Evolutionary conservation across 768 basidiomycete genomes (phyloP).

Genomic region (Xanthoconium purpureum): DNA sequence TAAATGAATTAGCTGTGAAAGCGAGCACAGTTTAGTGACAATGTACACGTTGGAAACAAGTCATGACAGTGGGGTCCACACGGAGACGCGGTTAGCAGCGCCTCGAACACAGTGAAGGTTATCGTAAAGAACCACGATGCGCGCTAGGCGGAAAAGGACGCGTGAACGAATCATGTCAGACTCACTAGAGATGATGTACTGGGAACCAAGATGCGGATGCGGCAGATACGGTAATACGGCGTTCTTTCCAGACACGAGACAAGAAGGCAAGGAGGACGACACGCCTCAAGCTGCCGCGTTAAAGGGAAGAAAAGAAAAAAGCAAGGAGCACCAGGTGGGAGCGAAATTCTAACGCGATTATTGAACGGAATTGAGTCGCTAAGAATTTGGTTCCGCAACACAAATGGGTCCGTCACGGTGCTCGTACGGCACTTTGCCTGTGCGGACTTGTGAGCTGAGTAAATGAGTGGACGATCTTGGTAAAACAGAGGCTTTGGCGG

Average conservation of each 20-base stretch:
- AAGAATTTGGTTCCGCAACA: conserved; percentile 36
- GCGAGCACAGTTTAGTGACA: conserved; percentile 22
- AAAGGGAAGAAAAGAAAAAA: conserved; percentile 30
- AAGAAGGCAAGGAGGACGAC: conserved; percentile 25
- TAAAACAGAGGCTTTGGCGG: conserved; percentile 13
- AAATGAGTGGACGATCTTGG: conserved; percentile 25
- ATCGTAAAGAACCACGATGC: conserved; percentile 36
- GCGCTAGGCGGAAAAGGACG: conserved; percentile 25
- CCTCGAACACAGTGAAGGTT: conserved; percentile 26
- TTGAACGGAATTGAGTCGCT: conserved; percentile 37
- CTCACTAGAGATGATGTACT: conserved; percentile 34
- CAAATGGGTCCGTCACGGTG: conserved; percentile 31
- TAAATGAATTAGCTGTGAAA: conserved; percentile 37
- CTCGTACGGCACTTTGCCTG: conserved; percentile 30
- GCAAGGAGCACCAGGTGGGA: conserved; percentile 27
- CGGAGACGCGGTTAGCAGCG: conserved; percentile 32
- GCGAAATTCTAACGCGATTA: conserved; percentile 35
- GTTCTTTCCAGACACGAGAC: conserved; percentile 19
- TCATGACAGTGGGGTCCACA: conserved; percentile 24
- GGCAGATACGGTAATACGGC: conserved; percentile 6
- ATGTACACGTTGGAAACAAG: conserved; percentile 22
- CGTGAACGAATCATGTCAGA: conserved; percentile 24
- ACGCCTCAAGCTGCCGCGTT: conserved; percentile 23
- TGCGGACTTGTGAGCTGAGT: conserved; percentile 25
- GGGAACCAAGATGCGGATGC: conserved; percentile 23